A percentile compares a stretch with the other conserved stretches of the same genome.
Evolutionary conservation across 2,329 filamentous ascomycete species (phyloP).

Genomic region (Cladosporium cucumerinum): DNA sequence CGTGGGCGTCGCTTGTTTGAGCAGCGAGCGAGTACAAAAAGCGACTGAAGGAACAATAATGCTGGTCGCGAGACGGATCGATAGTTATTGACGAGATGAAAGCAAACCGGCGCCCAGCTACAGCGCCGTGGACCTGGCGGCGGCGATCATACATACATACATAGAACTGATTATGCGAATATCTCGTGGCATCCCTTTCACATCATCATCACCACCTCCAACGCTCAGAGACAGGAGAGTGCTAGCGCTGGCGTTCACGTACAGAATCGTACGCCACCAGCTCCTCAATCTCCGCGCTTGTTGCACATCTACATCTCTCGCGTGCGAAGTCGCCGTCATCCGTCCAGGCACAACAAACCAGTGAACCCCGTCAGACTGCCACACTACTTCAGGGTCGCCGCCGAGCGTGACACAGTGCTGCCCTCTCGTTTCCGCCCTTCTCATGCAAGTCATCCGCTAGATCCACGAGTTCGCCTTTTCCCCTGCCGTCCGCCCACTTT

Average conservation of each 20-base stretch:
- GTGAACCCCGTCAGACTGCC: too few relatives aligned
- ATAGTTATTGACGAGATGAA: not conserved
- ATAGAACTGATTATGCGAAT: not conserved
- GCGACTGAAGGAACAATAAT: not conserved
- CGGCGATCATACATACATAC: not conserved
- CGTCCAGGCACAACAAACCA: conserved; percentile 5
- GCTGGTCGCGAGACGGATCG: not conserved
- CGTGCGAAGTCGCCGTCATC: not conserved
- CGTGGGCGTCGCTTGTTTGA: not conserved
- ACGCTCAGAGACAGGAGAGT: conserved; percentile 7
- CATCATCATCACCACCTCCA: not conserved
- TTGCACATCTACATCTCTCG: conserved; percentile 2
- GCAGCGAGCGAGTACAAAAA: not conserved
- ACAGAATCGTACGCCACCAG: not conserved
- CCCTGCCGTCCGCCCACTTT: conserved; percentile 4
- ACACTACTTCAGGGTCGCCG: not conserved
- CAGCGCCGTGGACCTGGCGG: not conserved
- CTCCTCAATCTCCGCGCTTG: not conserved
- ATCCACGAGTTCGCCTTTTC: not conserved
- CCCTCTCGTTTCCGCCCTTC: conserved; percentile 6
- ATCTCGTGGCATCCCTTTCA: not conserved
- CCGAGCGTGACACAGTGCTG: not conserved
- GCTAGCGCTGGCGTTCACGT: not conserved
- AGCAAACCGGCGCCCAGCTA: not conserved
- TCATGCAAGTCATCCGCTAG: conserved; percentile 17